phyloP scores from a whole-genome alignment of 2,329 filamentous ascomycete species.

The Pyricularia sp. region DNA sequence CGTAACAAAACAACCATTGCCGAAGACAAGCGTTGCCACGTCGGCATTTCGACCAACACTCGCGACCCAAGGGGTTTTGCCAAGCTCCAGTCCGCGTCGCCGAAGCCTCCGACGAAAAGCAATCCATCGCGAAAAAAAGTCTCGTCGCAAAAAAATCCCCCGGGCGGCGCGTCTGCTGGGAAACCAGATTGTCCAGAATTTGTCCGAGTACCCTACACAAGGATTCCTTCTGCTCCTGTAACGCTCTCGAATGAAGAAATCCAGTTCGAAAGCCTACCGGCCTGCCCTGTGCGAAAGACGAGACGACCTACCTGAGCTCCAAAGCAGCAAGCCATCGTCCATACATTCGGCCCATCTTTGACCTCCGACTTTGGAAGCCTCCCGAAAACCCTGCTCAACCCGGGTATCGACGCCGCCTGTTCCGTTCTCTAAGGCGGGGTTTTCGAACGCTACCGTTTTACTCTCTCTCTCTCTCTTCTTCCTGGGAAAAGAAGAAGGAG shows the following conservation, averaged over 20 bases:
- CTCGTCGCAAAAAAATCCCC: neutral
- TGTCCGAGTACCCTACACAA: neutral
- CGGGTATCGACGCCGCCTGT: neutral
- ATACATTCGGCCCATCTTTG: neutral
- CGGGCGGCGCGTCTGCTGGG: neutral
- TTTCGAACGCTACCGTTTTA: neutral
- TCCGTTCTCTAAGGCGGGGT: neutral
- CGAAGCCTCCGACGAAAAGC: neutral
- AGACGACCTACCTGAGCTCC: neutral
- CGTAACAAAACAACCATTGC: neutral
- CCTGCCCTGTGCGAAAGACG: neutral
- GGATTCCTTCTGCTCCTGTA: neutral
- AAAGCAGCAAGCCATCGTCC: neutral
- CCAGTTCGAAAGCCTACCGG: neutral
- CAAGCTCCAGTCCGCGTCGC: neutral
- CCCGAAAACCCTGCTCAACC: neutral
- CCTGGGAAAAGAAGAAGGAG: neutral
- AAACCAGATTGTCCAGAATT: neutral
- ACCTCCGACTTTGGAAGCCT: neutral
- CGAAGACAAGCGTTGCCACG: neutral
- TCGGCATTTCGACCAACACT: neutral
- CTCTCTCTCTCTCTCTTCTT: neutral
- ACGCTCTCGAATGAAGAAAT: neutral
- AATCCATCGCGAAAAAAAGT: neutral
- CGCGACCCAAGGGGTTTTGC: neutral